Evolutionary conservation across 2,329 filamentous ascomycete species (phyloP).

Genomic region (Aspergillus sp.): DNA sequence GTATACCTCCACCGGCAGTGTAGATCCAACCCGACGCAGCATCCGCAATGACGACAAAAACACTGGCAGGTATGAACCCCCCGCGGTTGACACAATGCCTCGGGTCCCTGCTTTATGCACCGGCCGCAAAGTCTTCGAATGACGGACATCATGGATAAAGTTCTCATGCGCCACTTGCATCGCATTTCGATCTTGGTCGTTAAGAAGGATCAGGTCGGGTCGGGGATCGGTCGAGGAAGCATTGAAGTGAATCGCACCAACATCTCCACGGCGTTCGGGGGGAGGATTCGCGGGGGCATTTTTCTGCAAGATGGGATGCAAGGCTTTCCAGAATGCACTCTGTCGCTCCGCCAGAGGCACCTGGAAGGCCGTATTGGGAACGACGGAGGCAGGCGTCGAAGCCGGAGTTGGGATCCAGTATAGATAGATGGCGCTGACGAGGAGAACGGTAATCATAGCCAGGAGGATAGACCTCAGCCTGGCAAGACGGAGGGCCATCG

Average conservation of each 20-base stretch:
- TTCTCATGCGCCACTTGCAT: conserved; percentile 36
- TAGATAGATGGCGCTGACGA: conserved; percentile 31
- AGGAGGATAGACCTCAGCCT: conserved; percentile 24
- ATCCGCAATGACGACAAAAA: conserved; percentile 47
- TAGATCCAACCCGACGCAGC: conserved; percentile 46
- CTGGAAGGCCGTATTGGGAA: conserved; percentile 28
- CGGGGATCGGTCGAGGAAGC: conserved; percentile 21
- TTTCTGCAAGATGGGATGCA: conserved; percentile 28
- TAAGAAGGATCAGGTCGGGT: conserved; percentile 30
- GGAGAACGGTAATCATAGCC: conserved; percentile 20
- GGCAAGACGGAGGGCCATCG: conserved; percentile 24
- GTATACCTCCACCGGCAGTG: conserved; percentile 44
- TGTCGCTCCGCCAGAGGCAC: conserved; percentile 29
- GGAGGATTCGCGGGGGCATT: conserved; percentile 25
- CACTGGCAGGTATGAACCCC: conserved; percentile 43
- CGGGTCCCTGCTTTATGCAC: conserved; percentile 34
- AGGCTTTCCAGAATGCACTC: conserved; percentile 31
- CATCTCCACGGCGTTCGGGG: conserved; percentile 20
- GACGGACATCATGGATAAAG: conserved; percentile 32
- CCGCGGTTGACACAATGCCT: conserved; percentile 48
- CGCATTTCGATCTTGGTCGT: conserved; percentile 24
- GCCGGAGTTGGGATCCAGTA: conserved; percentile 29
- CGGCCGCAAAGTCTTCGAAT: conserved; percentile 22
- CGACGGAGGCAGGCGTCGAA: conserved; percentile 23
- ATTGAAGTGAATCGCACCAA: conserved; percentile 22